Evolutionary conservation across 2,329 filamentous ascomycete species (phyloP).

Genomic region (Epichloe amarillans): DNA sequence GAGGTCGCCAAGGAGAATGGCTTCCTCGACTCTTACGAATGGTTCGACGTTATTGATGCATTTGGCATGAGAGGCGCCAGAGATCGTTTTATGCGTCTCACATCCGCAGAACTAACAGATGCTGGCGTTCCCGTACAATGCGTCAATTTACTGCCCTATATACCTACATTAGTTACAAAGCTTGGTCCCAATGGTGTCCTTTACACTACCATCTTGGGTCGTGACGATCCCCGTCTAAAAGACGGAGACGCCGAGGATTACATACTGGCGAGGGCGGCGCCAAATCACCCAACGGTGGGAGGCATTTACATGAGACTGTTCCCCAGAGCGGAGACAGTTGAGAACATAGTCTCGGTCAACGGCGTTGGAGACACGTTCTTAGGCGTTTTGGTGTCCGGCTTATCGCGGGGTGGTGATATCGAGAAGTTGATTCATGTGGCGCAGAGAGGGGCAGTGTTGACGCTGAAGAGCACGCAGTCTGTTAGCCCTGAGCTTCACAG

Average conservation of each 20-base stretch:
- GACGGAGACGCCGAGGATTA: constrained; percentile 51
- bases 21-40: constrained; percentile 55
- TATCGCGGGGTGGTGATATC: constrained; percentile 46
- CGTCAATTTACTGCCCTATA: constrained; percentile 75
- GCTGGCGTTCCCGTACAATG: constrained; percentile 71
- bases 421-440: constrained; percentile 61
- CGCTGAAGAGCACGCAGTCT: constrained; percentile 59
- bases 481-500: constrained; percentile 48
- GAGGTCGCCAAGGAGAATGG: constrained; percentile 49
- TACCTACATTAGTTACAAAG: constrained; percentile 76
- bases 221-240: constrained; percentile 53
- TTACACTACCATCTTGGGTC: constrained; percentile 54
- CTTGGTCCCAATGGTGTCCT: constrained; percentile 65
- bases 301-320: constrained; percentile 74
- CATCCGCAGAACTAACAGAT: constrained; percentile 55
- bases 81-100: constrained; percentile 57
- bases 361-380: constrained; percentile 90
- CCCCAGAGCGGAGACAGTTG: constrained; percentile 50
- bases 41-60: constrained; percentile 71
- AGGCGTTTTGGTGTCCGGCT: constrained; percentile 67
- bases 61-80: constrained; percentile 65
- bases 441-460: constrained; percentile 68
- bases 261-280: constrained; percentile 52
- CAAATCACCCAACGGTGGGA: constrained; percentile 41
- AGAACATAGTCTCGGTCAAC: constrained; percentile 77